Evolutionary conservation across 495 filamentous ascomycete species (phyloP).

Genomic region (Copromyces sp.): DNA sequence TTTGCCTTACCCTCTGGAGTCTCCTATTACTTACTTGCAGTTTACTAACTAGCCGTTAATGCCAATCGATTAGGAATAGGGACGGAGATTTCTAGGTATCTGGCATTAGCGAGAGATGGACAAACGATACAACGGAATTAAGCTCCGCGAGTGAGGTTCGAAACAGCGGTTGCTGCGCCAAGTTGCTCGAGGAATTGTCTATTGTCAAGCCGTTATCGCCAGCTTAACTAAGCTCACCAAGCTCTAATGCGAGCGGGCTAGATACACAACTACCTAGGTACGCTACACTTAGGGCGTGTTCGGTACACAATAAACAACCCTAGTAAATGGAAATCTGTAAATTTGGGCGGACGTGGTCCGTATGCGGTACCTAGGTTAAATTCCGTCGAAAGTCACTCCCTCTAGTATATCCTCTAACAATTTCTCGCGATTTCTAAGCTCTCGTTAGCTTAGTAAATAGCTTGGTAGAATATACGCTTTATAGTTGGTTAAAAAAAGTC

Average conservation of each 20-base stretch:
- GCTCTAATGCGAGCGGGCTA: not conserved
- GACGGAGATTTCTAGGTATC: not conserved
- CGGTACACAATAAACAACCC: too few species aligned
- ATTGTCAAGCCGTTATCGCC: not conserved
- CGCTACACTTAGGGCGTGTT: too few species aligned
- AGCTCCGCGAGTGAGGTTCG: not conserved
- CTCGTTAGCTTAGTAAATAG: too few species aligned
- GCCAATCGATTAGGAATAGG: too few species aligned
- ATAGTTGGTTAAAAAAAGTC: too few species aligned
- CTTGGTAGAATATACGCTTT: too few species aligned
- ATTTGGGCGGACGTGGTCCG: too few species aligned
- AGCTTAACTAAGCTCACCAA: not conserved
- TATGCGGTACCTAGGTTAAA: too few species aligned
- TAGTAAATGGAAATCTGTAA: too few species aligned
- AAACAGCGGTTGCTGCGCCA: not conserved
- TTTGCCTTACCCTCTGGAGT: not conserved
- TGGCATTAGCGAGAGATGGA: not conserved
- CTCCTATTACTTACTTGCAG: not conserved
- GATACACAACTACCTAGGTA: not conserved
- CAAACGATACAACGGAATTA: not conserved
- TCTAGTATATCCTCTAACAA: too few species aligned
- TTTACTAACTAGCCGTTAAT: not conserved
- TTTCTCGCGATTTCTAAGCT: too few species aligned
- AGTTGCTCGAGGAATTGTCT: not conserved
- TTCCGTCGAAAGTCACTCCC: too few species aligned